These are phyloP conservation scores for Melastoma candidum DNA, from an alignment of 441 rosid species.

Conservation along the genomic window DNA sequence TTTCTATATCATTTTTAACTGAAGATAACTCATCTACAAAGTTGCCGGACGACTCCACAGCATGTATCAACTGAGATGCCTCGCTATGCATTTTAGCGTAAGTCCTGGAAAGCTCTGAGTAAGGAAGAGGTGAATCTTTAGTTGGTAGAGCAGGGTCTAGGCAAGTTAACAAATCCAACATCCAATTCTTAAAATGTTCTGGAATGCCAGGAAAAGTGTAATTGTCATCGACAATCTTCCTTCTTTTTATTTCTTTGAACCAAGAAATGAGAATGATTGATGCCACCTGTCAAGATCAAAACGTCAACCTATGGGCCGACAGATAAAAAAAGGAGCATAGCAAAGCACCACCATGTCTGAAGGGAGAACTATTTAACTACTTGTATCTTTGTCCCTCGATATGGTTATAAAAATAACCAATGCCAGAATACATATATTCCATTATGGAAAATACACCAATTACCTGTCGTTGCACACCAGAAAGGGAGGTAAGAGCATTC, in stretches of 20 bases:
- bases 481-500: conserved; percentile 70
- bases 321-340: background rate
- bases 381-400: no score
- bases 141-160: conserved; percentile 90
- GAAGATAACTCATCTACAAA: conserved; percentile 38
- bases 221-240: conserved; percentile 28
- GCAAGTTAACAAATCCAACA: conserved; percentile 79
- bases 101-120: conserved; percentile 91
- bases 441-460: conserved; percentile 9
- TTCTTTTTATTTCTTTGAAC: conserved; percentile 76
- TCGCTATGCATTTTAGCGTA: conserved; percentile 88
- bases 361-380: conserved; percentile 2
- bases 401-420: no score
- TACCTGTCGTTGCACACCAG: conserved; percentile 99
- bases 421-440: no score
- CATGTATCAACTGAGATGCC: conserved; percentile 57
- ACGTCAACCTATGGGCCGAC: conserved; percentile 17
- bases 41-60: conserved; percentile 49
- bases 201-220: conserved; percentile 46
- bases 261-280: conserved; percentile 90
- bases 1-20: conserved; percentile 44
- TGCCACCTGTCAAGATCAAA: conserved; percentile 56
- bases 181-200: conserved; percentile 55
- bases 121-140: conserved; percentile 69
- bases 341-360: background rate